phyloP scores from a whole-genome alignment of 345 rosid genomes.

The Populus alba region DNA sequence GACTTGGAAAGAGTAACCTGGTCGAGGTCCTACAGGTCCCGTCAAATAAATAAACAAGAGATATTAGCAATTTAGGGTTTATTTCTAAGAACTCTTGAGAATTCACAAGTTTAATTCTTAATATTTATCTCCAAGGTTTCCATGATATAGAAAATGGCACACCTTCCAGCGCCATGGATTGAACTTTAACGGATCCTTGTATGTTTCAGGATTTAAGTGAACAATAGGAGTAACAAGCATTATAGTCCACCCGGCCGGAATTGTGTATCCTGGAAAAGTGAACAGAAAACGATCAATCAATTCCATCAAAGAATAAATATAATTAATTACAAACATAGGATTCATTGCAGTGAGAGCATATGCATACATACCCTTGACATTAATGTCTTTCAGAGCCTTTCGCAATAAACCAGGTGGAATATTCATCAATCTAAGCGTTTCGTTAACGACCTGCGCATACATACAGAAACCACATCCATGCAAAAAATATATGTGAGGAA shows the following conservation, averaged over 20 bases:
- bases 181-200: conserved; percentile 28
- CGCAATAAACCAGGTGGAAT: conserved; percentile 3
- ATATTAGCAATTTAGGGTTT: not conserved
- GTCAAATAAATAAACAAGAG: not conserved
- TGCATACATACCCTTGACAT: not conserved
- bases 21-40: not conserved
- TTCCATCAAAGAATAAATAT: not conserved
- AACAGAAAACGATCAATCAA: not conserved
- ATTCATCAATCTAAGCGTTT: conserved; percentile 5
- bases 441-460: not conserved
- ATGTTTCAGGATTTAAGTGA: conserved; percentile 23
- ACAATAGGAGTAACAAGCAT: conserved; percentile 12
- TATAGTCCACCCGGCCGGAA: conserved; percentile 35
- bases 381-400: conserved; percentile 3
- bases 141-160: not conserved
- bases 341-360: not conserved
- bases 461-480: not conserved
- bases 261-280: conserved; percentile 19
- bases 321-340: not conserved
- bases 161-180: conserved; percentile 40
- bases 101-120: not conserved
- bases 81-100: not conserved
- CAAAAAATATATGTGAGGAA: not conserved
- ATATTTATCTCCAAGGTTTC: not conserved
- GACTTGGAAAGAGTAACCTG: not conserved